Evolutionary conservation across 1,284 basidiomycete species (phyloP), one percentile per base, ranked within the genome.

Genomic region (Mycena citricolor): DNA sequence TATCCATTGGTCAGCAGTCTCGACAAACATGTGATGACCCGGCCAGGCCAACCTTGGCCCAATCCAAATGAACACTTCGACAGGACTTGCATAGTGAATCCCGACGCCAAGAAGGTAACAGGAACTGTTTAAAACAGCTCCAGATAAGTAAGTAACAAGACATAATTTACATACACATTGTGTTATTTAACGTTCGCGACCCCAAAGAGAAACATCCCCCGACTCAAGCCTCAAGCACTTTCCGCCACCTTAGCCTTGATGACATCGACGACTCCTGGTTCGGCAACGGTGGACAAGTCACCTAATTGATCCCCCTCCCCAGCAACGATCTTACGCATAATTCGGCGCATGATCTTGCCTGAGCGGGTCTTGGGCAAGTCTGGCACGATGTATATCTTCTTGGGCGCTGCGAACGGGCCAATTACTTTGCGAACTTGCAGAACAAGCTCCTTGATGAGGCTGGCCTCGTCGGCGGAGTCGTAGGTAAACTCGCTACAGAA

Each of bases 261-360:
- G 38, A 75, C 64, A 24, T 93, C 90, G 23, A 94, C 87, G 38
- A 92, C 72, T n/a, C 68, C 64, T 5, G 90, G 90, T 54, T 97
- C 91, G 12, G 90, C 92, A 39, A 97, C 76, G 10, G 93, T 94
- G 54, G 86, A 90, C 26, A 97, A 74, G 69, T 99, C 95, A 38
- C 90, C 90, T 32, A 99, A 81, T 66, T 93, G 87, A 67, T 98
- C 94, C 16, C 82, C 90, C 64, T 98, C 94, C 36, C 91, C 89
- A 3, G 90, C 86, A 33, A 92, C 87, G 61, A 98, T 90, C 81
- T 99, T 98, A 60, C 95, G 82, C 75, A 97, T 80, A 51, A 97
- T 87, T 42, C 95, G 81, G 44, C 94, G 81, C 86, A 97, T 94
- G 66, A 93, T 90, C 83, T 97, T 98, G 32, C 95, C 95, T n/a